These are phyloP conservation scores for Hansenula anomala DNA, from an alignment of 1,139 yeast species.

Conservation along the genomic window DNA sequence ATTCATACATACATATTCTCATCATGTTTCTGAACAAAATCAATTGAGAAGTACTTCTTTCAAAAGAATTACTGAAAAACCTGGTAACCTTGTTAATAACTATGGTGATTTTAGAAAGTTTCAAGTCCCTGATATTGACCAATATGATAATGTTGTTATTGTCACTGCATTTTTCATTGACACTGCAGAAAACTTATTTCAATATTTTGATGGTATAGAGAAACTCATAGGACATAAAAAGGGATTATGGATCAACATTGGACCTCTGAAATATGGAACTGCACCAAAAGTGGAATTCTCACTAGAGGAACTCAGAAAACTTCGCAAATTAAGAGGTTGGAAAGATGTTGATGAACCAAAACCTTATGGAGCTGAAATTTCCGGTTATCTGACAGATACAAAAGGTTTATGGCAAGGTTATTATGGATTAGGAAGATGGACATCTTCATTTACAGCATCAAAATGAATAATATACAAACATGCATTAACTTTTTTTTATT, in stretches of 20 bases:
- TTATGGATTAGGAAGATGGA: constrained; percentile 51
- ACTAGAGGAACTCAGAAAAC: constrained; percentile 51
- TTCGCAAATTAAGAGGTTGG: constrained; percentile 63
- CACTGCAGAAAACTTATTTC: constrained; percentile 79
- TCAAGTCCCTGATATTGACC: constrained; percentile 24
- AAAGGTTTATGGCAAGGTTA: constrained; percentile 73
- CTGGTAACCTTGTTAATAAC: constrained; percentile 43
- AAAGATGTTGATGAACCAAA: constrained; percentile 35
- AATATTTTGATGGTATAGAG: constrained; percentile 61
- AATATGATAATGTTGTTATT: constrained; percentile 48
- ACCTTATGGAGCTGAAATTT: constrained; percentile 26
- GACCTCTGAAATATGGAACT: constrained; percentile 86
- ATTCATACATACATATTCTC: constrained; percentile 68
- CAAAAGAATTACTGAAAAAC: constrained; percentile 29
- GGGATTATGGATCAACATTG: constrained; percentile 77
- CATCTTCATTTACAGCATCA: constrained; percentile 19
- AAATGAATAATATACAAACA: background rate
- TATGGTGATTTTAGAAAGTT: constrained; percentile 66
- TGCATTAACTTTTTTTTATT: background rate
- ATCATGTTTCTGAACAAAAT: constrained; percentile 44
- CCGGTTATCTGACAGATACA: constrained; percentile 59
- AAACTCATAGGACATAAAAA: constrained; percentile 36
- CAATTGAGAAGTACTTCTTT: constrained; percentile 51
- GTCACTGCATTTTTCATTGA: constrained; percentile 77
- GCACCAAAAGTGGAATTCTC: constrained; percentile 77